Evolutionary conservation across 306 rosid genomes (phyloP).

Genomic region (Senna tora): DNA sequence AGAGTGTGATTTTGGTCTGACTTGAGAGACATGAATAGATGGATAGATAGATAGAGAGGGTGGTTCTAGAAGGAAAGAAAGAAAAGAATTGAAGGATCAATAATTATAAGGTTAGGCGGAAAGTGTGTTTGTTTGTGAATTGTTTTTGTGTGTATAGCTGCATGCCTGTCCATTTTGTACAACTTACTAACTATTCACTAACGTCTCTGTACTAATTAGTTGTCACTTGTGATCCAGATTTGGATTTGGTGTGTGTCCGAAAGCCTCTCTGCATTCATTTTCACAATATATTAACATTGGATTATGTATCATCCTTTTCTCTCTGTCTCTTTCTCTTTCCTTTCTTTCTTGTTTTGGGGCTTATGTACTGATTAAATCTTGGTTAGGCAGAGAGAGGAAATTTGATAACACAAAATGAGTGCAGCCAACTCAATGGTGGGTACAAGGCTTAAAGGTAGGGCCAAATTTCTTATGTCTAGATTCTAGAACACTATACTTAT

Average conservation of each 20-base stretch:
- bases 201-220: constrained; percentile 15
- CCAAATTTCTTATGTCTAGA: neutral
- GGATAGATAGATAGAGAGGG: too few relatives aligned
- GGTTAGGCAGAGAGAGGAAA: too few relatives aligned
- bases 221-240: neutral
- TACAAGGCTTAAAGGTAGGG: too few relatives aligned
- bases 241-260: neutral
- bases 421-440: too few relatives aligned
- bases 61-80: constrained; percentile 50
- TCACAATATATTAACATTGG: neutral
- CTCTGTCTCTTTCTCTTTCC: neutral
- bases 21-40: neutral
- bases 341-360: neutral
- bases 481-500: neutral
- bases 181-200: constrained; percentile 33
- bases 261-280: neutral
- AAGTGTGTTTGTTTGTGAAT: constrained; percentile 27
- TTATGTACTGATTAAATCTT: neutral
- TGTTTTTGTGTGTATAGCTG: neutral
- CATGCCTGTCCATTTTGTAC: constrained; percentile 6
- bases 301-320: neutral
- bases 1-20: constrained; percentile 1
- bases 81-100: too few relatives aligned
- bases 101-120: constrained; percentile 35
- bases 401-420: too few relatives aligned